phyloP scores from a whole-genome alignment of 768 basidiomycete species.

The Daedaleopsis nitida region DNA sequence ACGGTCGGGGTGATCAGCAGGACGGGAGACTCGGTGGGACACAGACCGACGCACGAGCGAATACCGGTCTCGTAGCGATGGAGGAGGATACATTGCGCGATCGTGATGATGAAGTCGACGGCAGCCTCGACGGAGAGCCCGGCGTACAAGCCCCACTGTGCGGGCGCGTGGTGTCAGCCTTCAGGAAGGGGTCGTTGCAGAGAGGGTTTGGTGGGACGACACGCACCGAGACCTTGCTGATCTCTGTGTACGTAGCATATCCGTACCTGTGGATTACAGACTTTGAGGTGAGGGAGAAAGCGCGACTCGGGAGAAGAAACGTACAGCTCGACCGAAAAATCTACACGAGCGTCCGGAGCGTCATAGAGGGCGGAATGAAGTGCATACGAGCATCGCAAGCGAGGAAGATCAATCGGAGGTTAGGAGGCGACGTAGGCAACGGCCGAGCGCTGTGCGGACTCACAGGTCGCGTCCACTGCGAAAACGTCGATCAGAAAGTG shows the following conservation, averaged over 20 bases:
- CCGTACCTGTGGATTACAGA: background rate
- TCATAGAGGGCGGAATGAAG: too few relatives aligned
- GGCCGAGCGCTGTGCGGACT: background rate
- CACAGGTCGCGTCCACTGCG: background rate
- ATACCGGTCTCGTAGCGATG: constrained; percentile 15
- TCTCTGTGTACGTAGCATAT: background rate
- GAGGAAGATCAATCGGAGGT: background rate
- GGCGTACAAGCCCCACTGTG: constrained; percentile 24
- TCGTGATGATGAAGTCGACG: constrained; percentile 15
- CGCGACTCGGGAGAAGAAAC: background rate
- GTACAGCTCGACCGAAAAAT: constrained; percentile 12
- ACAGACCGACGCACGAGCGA: constrained; percentile 1
- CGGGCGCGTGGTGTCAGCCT: too few relatives aligned
- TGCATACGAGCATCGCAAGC: too few relatives aligned
- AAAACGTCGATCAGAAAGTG: background rate
- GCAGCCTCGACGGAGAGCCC: constrained; percentile 17
- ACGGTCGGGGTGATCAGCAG: background rate
- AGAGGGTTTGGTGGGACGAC: background rate
- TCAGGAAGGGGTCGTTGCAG: background rate
- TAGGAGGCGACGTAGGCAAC: background rate
- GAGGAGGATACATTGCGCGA: constrained; percentile 17
- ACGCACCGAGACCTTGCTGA: background rate
- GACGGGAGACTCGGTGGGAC: background rate
- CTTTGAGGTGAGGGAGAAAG: too few relatives aligned
- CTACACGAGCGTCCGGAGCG: background rate